Evolutionary conservation across 176 grass and related monocot genomes (phyloP).

Genomic region (Hsuehochloa calcarea): DNA sequence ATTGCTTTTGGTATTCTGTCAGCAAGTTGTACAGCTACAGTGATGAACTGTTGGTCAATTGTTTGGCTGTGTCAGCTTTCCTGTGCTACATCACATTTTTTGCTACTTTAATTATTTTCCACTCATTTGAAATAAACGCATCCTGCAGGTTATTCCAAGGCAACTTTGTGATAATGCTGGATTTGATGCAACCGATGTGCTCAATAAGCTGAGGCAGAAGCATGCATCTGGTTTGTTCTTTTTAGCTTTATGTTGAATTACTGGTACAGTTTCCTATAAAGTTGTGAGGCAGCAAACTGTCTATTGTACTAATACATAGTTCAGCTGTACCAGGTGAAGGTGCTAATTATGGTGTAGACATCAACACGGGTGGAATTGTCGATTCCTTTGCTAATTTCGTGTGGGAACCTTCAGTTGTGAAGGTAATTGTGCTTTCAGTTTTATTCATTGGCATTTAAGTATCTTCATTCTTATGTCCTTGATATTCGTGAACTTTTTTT

Average conservation of each 20-base stretch:
- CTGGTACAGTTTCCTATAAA: background rate
- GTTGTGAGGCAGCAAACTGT: background rate
- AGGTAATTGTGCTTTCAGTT: conserved; percentile 52
- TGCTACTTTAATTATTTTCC: background rate
- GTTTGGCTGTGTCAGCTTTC: background rate
- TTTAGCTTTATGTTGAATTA: conserved; percentile 22
- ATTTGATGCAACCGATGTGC: conserved; percentile 88
- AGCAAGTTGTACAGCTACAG: background rate
- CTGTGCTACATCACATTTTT: background rate
- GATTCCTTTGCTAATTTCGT: conserved; percentile 98
- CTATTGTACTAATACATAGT: background rate
- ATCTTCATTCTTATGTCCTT: background rate
- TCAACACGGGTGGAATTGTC: conserved; percentile 85
- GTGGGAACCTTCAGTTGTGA: conserved; percentile 98
- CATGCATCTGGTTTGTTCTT: conserved; percentile 72
- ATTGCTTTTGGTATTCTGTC: background rate
- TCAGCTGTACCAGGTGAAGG: conserved; percentile 56
- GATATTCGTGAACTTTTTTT: background rate
- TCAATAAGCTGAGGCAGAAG: conserved; percentile 94
- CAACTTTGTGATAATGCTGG: conserved; percentile 99
- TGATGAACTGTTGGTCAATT: background rate
- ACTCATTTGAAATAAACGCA: conserved; percentile 21
- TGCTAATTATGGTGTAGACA: conserved; percentile 94
- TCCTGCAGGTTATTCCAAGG: conserved; percentile 71
- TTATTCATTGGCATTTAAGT: conserved; percentile 14